Percentiles rank a stretch among this genome's conserved stretches.
phyloP scores from a whole-genome alignment of 441 rosid species.

The Theobroma grandiflorum region DNA sequence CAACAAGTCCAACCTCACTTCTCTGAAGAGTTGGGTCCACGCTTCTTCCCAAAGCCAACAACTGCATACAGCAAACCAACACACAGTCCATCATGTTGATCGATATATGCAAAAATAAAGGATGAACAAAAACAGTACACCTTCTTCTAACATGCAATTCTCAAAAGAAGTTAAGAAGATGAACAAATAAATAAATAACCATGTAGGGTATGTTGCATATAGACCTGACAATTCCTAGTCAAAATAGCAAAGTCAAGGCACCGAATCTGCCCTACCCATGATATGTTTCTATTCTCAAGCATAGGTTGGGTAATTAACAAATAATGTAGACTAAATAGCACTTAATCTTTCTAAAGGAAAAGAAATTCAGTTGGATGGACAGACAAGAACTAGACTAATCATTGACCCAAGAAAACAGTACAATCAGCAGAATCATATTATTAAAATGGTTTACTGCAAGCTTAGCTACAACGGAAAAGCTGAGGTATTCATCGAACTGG shows the following conservation, averaged over 20 bases:
- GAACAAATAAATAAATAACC: neutral
- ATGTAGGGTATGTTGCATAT: neutral
- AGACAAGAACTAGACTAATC: neutral
- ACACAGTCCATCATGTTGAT: neutral
- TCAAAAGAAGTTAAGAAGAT: neutral
- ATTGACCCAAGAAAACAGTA: neutral
- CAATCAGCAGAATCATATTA: neutral
- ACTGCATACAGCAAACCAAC: conserved; percentile 38
- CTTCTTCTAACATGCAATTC: neutral
- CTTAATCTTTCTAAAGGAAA: neutral
- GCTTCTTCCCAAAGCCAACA: conserved; percentile 70
- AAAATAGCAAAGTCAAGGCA: neutral
- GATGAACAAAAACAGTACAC: neutral
- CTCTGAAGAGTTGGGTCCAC: conserved; percentile 70
- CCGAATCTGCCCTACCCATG: neutral
- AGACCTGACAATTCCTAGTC: neutral
- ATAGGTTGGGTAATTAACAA: neutral
- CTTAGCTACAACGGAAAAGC: neutral
- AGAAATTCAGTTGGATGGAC: neutral
- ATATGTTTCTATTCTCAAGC: neutral
- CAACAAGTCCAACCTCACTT: conserved; percentile 35
- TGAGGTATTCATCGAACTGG: neutral
- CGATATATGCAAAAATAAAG: neutral
- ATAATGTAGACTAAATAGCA: neutral
- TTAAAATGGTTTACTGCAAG: neutral